Evolutionary conservation across 1,284 basidiomycete species (phyloP).

Genomic region (Malassezia cuniculi): DNA sequence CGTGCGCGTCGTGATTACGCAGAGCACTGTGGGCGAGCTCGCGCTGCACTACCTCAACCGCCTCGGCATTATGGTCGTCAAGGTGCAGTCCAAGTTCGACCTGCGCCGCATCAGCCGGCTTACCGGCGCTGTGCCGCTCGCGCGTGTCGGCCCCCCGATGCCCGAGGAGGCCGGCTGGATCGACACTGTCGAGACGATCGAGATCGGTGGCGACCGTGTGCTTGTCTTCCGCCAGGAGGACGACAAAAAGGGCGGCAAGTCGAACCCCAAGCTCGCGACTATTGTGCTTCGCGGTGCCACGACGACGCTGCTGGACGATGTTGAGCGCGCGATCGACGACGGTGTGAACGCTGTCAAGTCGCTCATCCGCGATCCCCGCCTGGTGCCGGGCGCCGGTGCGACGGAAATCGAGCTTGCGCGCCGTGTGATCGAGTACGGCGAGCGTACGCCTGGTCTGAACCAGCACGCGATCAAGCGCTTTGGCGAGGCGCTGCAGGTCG

Average conservation of each 20-base stretch:
- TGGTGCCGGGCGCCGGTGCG: slow-evolving; percentile 89
- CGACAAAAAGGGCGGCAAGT: slow-evolving; percentile 36
- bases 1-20: slow-evolving; percentile 83
- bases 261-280: slow-evolving; percentile 40
- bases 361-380: slow-evolving; percentile 72
- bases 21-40: slow-evolving; percentile 83
- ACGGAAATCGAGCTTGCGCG: slow-evolving; percentile 80
- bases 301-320: slow-evolving; percentile 82
- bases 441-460: slow-evolving; percentile 72
- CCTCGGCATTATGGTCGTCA: slow-evolving; percentile 82
- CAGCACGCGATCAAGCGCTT: slow-evolving; percentile 91
- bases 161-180: slow-evolving; percentile 89
- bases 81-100: slow-evolving; percentile 96
- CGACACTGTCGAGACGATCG: slow-evolving; percentile 85
- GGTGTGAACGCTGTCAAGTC: slow-evolving; percentile 94
- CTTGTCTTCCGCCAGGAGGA: slow-evolving; percentile 76
- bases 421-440: slow-evolving; percentile 71
- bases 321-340: slow-evolving; percentile 90
- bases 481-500: slow-evolving; percentile 76
- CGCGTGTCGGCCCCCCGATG: slow-evolving; percentile 85
- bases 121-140: slow-evolving; percentile 87
- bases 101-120: slow-evolving; percentile 85
- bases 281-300: slow-evolving; percentile 60
- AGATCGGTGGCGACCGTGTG: slow-evolving; percentile 94
- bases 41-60: slow-evolving; percentile 95